These are phyloP conservation scores for Coriolopsis trogii DNA, from an alignment of 1,284 basidiomycete genomes.

Conservation along the genomic window DNA sequence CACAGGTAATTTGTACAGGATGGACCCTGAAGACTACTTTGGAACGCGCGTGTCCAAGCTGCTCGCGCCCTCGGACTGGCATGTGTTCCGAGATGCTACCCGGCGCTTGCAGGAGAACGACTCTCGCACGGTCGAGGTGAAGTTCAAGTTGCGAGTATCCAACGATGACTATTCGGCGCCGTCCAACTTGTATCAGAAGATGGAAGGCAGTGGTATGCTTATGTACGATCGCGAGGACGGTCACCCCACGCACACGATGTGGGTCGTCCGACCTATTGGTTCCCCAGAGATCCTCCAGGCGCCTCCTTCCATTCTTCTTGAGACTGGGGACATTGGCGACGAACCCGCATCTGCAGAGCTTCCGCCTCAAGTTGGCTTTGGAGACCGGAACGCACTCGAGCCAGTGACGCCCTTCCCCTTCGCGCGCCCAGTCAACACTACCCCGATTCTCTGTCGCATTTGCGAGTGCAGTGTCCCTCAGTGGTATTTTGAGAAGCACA, in stretches of 20 bases:
- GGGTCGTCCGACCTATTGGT: constrained; percentile 92
- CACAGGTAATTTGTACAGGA: constrained; percentile 47
- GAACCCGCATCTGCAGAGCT: constrained; percentile 42
- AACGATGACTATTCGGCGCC: constrained; percentile 55
- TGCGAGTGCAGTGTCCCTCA: constrained; percentile 97
- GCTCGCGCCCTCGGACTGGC: constrained; percentile 83
- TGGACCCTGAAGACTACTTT: constrained; percentile 82
- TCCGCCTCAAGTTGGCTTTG: constrained; percentile 33
- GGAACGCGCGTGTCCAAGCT: constrained; percentile 84
- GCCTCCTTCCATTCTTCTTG: constrained; percentile 57
- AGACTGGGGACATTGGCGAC: constrained; percentile 55
- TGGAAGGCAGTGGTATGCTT: constrained; percentile 99
- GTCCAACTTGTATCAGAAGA: constrained; percentile 73
- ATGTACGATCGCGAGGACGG: constrained; percentile 92
- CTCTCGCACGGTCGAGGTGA: constrained; percentile 92
- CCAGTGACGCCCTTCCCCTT: constrained; percentile 72
- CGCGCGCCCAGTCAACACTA: constrained; percentile 75
- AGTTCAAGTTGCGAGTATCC: constrained; percentile 80
- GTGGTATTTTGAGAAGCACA: constrained; percentile 99
- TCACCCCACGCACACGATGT: constrained; percentile 95
- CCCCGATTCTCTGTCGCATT: constrained; percentile 95
- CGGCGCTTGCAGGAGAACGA: constrained; percentile 88
- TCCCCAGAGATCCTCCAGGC: constrained; percentile 67
- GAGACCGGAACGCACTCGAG: constrained; percentile 40
- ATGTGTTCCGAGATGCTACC: constrained; percentile 89